These are phyloP conservation scores for Achaetomium macrosporum DNA, from an alignment of 2,329 filamentous ascomycete genomes.

Conservation along the genomic window DNA sequence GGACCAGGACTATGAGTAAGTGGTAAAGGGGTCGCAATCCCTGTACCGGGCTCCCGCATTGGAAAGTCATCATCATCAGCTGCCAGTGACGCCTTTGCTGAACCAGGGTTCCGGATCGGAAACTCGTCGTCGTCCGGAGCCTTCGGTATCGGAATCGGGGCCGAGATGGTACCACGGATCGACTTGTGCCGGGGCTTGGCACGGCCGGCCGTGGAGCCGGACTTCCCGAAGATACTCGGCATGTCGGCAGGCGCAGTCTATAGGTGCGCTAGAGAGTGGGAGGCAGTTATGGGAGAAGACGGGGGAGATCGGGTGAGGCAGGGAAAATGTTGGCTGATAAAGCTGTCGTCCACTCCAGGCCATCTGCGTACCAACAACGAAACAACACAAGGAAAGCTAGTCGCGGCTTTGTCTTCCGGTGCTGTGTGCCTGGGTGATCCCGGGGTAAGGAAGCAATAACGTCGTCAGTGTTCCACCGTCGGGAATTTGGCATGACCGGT, in stretches of 20 bases:
- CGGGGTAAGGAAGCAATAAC: background rate
- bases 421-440: slow-evolving; percentile 19
- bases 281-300: slow-evolving; percentile 15
- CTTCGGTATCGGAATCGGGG: slow-evolving; percentile 51
- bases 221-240: slow-evolving; percentile 40
- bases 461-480: slow-evolving; percentile 16
- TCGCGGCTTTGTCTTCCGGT: slow-evolving; percentile 22
- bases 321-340: slow-evolving; percentile 19
- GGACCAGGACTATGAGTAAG: slow-evolving; percentile 15
- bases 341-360: slow-evolving; percentile 20
- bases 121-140: slow-evolving; percentile 49
- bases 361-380: slow-evolving; percentile 25
- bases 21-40: slow-evolving; percentile 31
- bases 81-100: slow-evolving; percentile 32
- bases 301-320: slow-evolving; percentile 4
- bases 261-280: background rate
- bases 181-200: slow-evolving; percentile 39
- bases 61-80: slow-evolving; percentile 31
- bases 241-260: slow-evolving; percentile 30
- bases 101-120: slow-evolving; percentile 42
- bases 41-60: slow-evolving; percentile 27
- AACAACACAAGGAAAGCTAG: slow-evolving; percentile 12
- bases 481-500: slow-evolving; percentile 29
- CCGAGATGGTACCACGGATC: slow-evolving; percentile 56
- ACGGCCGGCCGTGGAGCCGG: slow-evolving; percentile 36